Conservation (phyloP, 1,284 basidiomycete species). For the Pseudozyma sp. region DNA sequence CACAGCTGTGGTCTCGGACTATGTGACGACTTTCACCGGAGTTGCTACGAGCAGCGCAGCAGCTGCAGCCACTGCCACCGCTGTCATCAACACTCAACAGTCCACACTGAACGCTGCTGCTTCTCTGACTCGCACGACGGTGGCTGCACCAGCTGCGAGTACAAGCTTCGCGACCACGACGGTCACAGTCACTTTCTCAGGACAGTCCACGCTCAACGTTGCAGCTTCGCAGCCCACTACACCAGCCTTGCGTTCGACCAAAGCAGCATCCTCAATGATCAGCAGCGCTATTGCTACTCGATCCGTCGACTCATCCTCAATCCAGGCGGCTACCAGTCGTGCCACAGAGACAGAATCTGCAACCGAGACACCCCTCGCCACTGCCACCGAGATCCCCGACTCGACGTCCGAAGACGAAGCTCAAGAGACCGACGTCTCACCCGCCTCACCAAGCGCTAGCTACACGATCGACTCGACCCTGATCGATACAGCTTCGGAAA, state of each 20-base stretch:
- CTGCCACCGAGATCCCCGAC: neutral
- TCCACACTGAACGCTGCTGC: constrained; percentile 3
- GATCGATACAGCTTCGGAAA: neutral
- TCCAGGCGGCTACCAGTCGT: too few relatives aligned
- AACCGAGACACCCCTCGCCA: neutral
- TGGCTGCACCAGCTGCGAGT: neutral
- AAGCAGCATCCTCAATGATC: neutral
- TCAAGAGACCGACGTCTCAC: neutral
- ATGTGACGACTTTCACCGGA: constrained; percentile 27
- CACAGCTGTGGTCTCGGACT: constrained; percentile 32
- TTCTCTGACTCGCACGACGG: neutral
- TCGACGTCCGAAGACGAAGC: neutral
- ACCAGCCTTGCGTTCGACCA: neutral
- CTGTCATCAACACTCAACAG: constrained; percentile 1
- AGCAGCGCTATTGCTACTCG: neutral
- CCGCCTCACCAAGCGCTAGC: neutral
- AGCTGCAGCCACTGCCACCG: neutral
- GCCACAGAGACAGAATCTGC: neutral
- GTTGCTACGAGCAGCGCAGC: constrained; percentile 6
- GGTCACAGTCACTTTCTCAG: neutral
- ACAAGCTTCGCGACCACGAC: neutral
- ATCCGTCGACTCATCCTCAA: too few relatives aligned
- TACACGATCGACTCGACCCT: neutral
- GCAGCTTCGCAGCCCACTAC: neutral
- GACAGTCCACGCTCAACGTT: neutral